These are phyloP conservation scores for Lavandula angustifolia DNA, from an alignment of 257 asterid genomes.

Conservation along the genomic window DNA sequence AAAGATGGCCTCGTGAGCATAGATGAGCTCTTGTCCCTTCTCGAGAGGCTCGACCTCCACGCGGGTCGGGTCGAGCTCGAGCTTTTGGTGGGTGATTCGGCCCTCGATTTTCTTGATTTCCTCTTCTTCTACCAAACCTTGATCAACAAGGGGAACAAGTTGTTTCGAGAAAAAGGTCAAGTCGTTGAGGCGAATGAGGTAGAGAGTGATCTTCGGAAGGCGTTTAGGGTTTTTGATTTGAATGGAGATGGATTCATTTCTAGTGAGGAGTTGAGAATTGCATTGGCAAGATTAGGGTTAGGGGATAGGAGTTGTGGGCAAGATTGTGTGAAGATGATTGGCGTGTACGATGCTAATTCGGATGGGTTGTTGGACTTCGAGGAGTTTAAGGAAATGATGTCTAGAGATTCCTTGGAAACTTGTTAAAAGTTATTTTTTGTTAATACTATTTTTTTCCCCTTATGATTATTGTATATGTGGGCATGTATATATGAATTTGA, in stretches of 20 bases:
- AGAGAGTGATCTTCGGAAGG: conserved; percentile 46
- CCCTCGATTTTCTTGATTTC: conserved; percentile 47
- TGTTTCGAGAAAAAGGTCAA: too few species aligned
- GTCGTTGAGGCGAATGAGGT: conserved; percentile 2
- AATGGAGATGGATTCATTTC: conserved; percentile 61
- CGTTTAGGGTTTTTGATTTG: conserved; percentile 53
- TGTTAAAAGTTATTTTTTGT: background rate
- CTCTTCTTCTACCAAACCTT: conserved; percentile 47
- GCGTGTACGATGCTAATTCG: conserved; percentile 45
- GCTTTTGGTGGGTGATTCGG: conserved; percentile 41
- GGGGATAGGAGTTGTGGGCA: conserved; percentile 40
- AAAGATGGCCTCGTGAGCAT: conserved; percentile 51
- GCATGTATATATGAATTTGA: too few species aligned
- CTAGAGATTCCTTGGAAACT: conserved; percentile 22
- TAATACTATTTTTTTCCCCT: background rate
- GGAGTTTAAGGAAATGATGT: conserved; percentile 69
- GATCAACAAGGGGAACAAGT: conserved; percentile 6
- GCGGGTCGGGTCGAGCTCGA: conserved; percentile 48
- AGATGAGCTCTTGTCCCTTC: conserved; percentile 50
- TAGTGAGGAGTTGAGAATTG: conserved; percentile 49
- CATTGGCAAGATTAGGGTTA: conserved; percentile 48
- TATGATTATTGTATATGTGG: background rate
- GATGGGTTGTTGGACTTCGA: conserved; percentile 69
- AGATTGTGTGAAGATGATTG: conserved; percentile 51
- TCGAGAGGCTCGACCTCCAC: conserved; percentile 33